These are phyloP conservation scores for Vitellaria paradoxa DNA, from an alignment of 179 eudicot genomes.

Conservation along the genomic window DNA sequence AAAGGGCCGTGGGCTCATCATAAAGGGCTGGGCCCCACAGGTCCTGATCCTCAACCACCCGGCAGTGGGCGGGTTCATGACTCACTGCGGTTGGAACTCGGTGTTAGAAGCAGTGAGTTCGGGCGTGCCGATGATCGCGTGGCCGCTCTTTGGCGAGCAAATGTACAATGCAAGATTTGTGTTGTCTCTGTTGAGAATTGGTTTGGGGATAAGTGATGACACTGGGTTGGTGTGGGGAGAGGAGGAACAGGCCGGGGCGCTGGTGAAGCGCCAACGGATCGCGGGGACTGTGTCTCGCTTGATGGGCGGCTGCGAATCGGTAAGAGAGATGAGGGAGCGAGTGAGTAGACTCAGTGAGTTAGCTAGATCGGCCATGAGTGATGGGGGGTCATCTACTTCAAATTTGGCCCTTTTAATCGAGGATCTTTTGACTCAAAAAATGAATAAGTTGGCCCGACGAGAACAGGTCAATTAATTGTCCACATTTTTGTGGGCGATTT, in stretches of 20 bases:
- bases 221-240: constrained; percentile 11
- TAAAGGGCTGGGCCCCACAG: constrained; percentile 22
- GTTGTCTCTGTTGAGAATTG: neutral
- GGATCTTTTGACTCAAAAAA: constrained; percentile 10
- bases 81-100: constrained; percentile 24
- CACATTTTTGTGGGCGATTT: too few species aligned
- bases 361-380: constrained; percentile 6
- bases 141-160: constrained; percentile 21
- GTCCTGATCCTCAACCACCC: constrained; percentile 17
- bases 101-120: constrained; percentile 10
- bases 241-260: constrained; percentile 5
- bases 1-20: constrained; percentile 14
- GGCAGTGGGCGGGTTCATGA: constrained; percentile 20
- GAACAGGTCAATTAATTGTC: neutral
- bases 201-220: neutral
- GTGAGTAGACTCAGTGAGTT: neutral
- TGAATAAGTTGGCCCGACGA: neutral
- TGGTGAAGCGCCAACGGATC: constrained; percentile 1
- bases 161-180: constrained; percentile 8
- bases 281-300: constrained; percentile 1
- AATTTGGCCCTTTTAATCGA: constrained; percentile 10
- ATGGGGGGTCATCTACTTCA: constrained; percentile 4
- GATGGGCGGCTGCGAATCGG: constrained; percentile 11
- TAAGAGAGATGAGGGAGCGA: constrained; percentile 7
- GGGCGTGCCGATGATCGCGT: constrained; percentile 14